Percentiles rank a stretch among this genome's conserved stretches.
Evolutionary conservation across 2,329 filamentous ascomycete genomes (phyloP).

Genomic region (Pseudomassariella vexata): DNA sequence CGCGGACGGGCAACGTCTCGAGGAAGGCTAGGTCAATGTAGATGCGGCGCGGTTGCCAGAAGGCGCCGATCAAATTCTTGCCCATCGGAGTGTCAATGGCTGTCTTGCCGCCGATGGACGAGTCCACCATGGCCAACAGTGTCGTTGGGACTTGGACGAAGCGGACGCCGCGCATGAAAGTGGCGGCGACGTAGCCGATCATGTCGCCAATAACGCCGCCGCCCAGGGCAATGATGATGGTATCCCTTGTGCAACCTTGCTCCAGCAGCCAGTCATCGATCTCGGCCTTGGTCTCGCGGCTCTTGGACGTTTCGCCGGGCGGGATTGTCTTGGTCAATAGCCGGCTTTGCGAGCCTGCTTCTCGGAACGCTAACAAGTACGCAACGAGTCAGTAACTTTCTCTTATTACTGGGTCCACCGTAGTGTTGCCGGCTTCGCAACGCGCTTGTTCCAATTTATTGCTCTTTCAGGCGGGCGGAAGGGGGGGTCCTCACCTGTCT

Average conservation of each 20-base stretch:
- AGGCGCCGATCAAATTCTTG: constrained; percentile 92
- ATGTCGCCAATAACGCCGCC: constrained; percentile 97
- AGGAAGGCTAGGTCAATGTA: constrained; percentile 93
- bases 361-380: no score
- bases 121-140: constrained; percentile 94
- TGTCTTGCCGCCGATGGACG: constrained; percentile 96
- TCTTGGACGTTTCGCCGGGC: constrained; percentile 91
- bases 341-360: no score
- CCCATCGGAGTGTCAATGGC: constrained; percentile 94
- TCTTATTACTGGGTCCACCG: no score
- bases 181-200: constrained; percentile 95
- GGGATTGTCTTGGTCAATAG: constrained; percentile 82
- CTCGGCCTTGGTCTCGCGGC: constrained; percentile 85
- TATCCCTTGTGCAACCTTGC: constrained; percentile 89
- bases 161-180: constrained; percentile 95
- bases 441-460: no score
- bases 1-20: constrained; percentile 80
- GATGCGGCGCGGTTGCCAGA: constrained; percentile 92
- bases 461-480: constrained; percentile 31
- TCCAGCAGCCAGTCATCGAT: constrained; percentile 97
- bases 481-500: constrained; percentile 32
- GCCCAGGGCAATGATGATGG: constrained; percentile 87
- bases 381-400: no score
- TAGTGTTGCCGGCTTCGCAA: no score
- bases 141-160: constrained; percentile 97